These are phyloP conservation scores for Aspergillus baeticus DNA, from an alignment of 495 filamentous ascomycete genomes.

Conservation along the genomic window DNA sequence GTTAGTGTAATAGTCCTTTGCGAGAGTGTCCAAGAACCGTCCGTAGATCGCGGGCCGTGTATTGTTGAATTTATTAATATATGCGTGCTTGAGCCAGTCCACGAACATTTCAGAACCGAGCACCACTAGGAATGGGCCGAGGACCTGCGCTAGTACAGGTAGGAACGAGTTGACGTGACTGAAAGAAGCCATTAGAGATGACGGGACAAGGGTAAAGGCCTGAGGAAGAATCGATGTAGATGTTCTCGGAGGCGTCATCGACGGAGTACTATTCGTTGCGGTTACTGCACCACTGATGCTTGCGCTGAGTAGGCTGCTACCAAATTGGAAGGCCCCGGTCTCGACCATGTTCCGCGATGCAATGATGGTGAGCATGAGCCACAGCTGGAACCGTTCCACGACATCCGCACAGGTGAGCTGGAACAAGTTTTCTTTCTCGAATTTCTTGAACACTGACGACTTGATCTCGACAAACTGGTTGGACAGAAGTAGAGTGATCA, in stretches of 20 bases:
- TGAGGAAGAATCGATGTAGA: constrained; percentile 71
- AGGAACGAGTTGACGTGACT: constrained; percentile 45
- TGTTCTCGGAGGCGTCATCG: constrained; percentile 47
- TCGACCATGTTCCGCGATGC: constrained; percentile 94
- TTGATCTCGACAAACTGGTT: constrained; percentile 99
- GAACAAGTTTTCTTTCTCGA: constrained; percentile 96
- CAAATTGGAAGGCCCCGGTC: constrained; percentile 60
- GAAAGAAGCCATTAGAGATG: constrained; percentile 43
- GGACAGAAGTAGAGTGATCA: constrained; percentile 85
- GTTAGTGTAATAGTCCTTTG: constrained; percentile 97
- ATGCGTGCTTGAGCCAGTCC: constrained; percentile 96
- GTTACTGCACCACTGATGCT: constrained; percentile 30
- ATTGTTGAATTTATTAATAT: constrained; percentile 98
- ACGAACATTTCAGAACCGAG: constrained; percentile 95
- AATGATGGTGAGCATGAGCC: constrained; percentile 95
- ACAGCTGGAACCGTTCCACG: constrained; percentile 95
- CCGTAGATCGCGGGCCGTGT: constrained; percentile 85
- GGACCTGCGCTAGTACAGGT: constrained; percentile 80
- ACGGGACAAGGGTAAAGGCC: constrained; percentile 84
- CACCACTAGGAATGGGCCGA: constrained; percentile 89
- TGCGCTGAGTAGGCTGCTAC: constrained; percentile 32
- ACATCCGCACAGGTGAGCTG: constrained; percentile 95
- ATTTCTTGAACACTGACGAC: constrained; percentile 93
- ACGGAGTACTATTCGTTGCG: constrained; percentile 46
- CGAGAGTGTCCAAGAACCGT: constrained; percentile 86